phyloP scores from a whole-genome alignment of 306 rosid species.

The Hylodesmum podocarpum region DNA sequence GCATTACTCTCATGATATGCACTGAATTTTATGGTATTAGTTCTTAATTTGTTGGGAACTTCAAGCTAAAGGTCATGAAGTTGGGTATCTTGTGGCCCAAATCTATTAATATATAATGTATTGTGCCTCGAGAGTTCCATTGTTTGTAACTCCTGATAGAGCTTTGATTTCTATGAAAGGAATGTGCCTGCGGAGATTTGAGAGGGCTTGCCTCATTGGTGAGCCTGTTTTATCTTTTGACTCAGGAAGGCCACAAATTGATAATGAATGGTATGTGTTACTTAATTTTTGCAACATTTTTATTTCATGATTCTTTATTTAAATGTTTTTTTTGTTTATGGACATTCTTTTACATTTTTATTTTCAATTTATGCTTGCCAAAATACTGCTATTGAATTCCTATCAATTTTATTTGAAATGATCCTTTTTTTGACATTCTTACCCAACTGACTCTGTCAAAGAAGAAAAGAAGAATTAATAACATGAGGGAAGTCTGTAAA shows the following conservation, averaged over 20 bases:
- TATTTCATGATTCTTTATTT: constrained; percentile 21
- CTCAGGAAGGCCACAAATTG: constrained; percentile 55
- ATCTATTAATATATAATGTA: constrained; percentile 12
- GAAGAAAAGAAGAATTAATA: constrained; percentile 8
- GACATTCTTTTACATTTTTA: neutral
- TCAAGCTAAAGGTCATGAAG: neutral
- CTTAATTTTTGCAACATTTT: constrained; percentile 10
- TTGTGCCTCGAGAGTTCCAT: constrained; percentile 6
- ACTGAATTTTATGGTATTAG: constrained; percentile 25
- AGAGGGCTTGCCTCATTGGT: constrained; percentile 67
- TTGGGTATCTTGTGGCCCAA: constrained; percentile 19
- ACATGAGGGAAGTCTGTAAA: neutral
- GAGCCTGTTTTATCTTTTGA: constrained; percentile 60
- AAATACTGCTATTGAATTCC: neutral
- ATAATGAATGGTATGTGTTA: constrained; percentile 73
- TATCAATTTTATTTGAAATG: constrained; percentile 2
- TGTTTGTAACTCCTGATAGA: constrained; percentile 34
- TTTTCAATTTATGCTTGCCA: neutral
- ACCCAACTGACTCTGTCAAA: neutral
- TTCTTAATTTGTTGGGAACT: constrained; percentile 22
- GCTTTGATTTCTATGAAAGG: constrained; percentile 59
- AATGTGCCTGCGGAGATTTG: constrained; percentile 83
- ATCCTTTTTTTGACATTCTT: neutral
- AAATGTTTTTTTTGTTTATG: neutral
- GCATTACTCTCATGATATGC: constrained; percentile 4